These are phyloP conservation scores for Kandelia obovata DNA, from an alignment of 345 rosid species.

Conservation along the genomic window DNA sequence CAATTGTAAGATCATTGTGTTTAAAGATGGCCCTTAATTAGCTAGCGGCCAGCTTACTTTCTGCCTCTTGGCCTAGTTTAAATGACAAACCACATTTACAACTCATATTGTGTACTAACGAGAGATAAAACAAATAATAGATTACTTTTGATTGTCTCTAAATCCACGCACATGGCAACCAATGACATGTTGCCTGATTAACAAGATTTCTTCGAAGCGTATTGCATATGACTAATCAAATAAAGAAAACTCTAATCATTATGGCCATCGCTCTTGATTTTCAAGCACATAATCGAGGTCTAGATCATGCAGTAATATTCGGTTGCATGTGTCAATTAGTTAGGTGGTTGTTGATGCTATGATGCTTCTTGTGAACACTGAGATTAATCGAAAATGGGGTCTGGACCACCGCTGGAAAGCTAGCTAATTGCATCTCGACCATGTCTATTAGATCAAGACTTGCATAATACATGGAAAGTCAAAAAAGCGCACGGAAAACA, in stretches of 20 bases:
- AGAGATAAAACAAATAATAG: neutral
- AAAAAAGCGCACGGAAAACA: too few relatives aligned
- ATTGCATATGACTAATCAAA: conserved; percentile 2
- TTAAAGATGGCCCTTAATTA: neutral
- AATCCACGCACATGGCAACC: conserved; percentile 19
- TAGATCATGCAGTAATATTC: neutral
- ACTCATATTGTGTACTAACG: conserved; percentile 1
- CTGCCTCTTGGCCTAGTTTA: conserved; percentile 4
- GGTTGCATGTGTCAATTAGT: conserved; percentile 8
- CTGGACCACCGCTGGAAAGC: conserved; percentile 9
- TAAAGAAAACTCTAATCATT: conserved; percentile 11
- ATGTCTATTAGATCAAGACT: too few relatives aligned
- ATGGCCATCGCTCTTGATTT: conserved; percentile 12
- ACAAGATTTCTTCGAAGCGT: too few relatives aligned
- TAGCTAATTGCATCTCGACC: neutral
- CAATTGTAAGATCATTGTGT: neutral
- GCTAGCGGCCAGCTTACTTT: conserved; percentile 9
- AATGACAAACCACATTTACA: conserved; percentile 10
- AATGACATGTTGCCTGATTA: neutral
- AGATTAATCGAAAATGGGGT: neutral
- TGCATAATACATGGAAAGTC: too few relatives aligned
- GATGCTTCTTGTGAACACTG: neutral
- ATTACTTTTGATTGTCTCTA: neutral
- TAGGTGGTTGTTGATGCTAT: neutral
- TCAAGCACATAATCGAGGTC: conserved; percentile 8